These are phyloP conservation scores for Zopfia rhizophila DNA, from an alignment of 2,329 filamentous ascomycete species.

Conservation along the genomic window DNA sequence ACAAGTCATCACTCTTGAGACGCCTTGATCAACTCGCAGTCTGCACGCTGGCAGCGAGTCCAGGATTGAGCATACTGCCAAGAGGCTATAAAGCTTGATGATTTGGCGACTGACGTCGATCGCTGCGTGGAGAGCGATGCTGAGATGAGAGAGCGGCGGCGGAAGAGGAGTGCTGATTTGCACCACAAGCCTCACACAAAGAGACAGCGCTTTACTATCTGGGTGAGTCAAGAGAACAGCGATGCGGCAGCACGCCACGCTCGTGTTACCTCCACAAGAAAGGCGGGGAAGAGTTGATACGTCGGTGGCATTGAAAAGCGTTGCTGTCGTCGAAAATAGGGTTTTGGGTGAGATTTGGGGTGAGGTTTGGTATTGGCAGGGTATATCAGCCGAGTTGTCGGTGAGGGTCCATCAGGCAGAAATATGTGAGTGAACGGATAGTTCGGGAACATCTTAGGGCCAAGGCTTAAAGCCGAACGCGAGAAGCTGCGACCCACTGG, in stretches of 20 bases:
- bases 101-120: conserved; percentile 21
- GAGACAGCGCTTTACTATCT: neutral
- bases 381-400: no score
- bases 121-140: no score
- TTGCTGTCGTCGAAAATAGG: no score
- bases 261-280: neutral
- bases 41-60: conserved; percentile 14
- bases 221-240: neutral
- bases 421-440: no score
- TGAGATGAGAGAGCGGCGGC: conserved; percentile 5
- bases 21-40: conserved; percentile 15
- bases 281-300: neutral
- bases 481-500: no score
- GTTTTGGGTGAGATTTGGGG: no score
- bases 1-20: neutral
- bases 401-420: no score
- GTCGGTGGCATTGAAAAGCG: no score
- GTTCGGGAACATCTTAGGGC: no score
- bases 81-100: conserved; percentile 24
- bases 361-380: no score
- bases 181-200: conserved; percentile 1
- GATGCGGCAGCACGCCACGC: neutral
- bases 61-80: conserved; percentile 12
- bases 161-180: conserved; percentile 5
- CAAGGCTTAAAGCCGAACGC: no score